Percentiles rank a stretch among this genome's conserved stretches.
Conservation (phyloP, 1,139 yeast genomes). For the Pichia sp. region DNA sequence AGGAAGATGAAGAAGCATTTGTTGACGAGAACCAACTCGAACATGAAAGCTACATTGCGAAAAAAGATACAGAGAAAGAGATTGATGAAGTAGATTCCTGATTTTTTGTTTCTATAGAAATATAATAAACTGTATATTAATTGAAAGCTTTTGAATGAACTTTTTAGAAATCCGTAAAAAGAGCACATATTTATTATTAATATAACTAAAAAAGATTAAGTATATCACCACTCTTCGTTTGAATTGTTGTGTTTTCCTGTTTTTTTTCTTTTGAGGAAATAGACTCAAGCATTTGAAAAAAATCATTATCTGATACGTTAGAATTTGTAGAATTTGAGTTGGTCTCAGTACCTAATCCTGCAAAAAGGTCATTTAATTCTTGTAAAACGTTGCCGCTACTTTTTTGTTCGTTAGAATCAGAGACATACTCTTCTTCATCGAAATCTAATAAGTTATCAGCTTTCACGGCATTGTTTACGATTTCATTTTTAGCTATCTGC, state of each 20-base stretch:
- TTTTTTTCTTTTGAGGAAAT: not conserved
- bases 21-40: conserved; percentile 17
- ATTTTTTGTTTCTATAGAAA: not conserved
- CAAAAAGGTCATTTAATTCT: conserved; percentile 64
- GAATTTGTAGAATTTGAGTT: not conserved
- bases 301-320: not conserved
- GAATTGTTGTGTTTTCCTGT: not conserved
- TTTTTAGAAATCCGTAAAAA: not conserved
- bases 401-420: conserved; percentile 11
- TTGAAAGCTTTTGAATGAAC: too few relatives aligned
- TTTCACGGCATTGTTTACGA: conserved; percentile 51
- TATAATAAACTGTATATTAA: not conserved
- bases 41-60: conserved; percentile 12
- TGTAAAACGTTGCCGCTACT: conserved; percentile 39
- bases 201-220: conserved; percentile 37
- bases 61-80: conserved; percentile 15
- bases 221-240: conserved; percentile 31
- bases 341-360: conserved; percentile 20
- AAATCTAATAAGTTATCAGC: conserved; percentile 84
- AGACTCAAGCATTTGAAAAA: conserved; percentile 4
- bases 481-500: conserved; percentile 70
- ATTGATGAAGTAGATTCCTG: conserved; percentile 18
- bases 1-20: conserved; percentile 18
- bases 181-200: too few relatives aligned
- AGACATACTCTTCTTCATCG: conserved; percentile 46